Base-by-base conservation (phyloP, 1,284 basidiomycete species). In the Puccinia polysora region DNA sequence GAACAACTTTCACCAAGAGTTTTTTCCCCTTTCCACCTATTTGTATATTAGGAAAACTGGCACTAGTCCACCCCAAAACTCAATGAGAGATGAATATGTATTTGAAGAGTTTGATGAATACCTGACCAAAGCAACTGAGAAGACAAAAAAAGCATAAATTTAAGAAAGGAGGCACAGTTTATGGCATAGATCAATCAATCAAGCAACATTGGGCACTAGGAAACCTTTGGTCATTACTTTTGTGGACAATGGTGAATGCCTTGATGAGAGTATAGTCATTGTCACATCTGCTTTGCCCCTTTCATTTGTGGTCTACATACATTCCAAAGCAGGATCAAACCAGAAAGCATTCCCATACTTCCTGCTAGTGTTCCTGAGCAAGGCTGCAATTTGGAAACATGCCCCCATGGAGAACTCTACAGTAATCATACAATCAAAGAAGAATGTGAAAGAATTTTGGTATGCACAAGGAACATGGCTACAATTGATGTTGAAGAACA, bases 31-130 rank as follows among this genome's bases (percentile, higher is more conserved):
- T 4, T 40, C 38, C 45, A 18, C 43, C 59, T 34, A 45, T 34
- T 25, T 15, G 4, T n/a, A n/a, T n/a, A n/a, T 18, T 20, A 71
- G 68, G 49, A 62, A 63, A 62, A 71, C 68, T 14, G 68, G 68
- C 4, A 52, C 53, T 25, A 62, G 68, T 55, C 68, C 68, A 50
- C 68, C 68, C 34, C 23, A 45, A 40, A 71, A 71, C 28, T 30
- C 40, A 4, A 20, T 14, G 25, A 15, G 58, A n/a, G 68, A 59
- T 28, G 56, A 59, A 23, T 53, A 71, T 45, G 68, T 47, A 45
- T 62, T 71, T 43, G 68, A 71, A 71, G 49, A 71, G 5, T 71
- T 71, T 20, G 68, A 59, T 43, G 38, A 47, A 23, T 71, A 71
- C 38, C 49, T 71, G 23, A 58, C 49, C 5, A 69, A 69, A 69